Base-by-base conservation (phyloP, 2,329 filamentous ascomycete species). In the Ceratocystis harringtonii region DNA sequence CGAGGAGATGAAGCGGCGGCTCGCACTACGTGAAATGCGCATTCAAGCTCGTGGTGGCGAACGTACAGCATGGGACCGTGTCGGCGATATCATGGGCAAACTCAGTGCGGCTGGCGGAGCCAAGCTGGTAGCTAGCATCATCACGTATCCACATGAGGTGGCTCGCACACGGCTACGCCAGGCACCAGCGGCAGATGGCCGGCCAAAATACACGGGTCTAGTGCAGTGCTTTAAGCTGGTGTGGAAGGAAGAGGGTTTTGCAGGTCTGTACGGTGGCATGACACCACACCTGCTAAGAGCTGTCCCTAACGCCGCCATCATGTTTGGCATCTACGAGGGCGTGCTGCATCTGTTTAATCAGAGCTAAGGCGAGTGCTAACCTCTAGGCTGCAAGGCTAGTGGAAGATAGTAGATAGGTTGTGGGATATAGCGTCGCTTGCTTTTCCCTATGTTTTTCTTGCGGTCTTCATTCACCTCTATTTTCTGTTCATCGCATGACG, bases 131-230 rank as follows among this genome's bases (percentile, higher is more conserved):
- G 92, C 92, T 10, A 88, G 90, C 41, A 78, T 94, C 52, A 77
- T 90, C 69, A 92, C 92, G 22, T 97, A 96, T 77, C 92, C 92
- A 0, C 92, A 96, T 72, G 92, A 97, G 80, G 89, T 91, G 71
- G 87, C 91, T 0, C 83, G 92, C 68, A 96, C 92, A 17, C 81
- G 92, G 66, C 78, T 96, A 71, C 84, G 92, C 71, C 90, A 95
- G 75, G 90, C 88, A 0, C 92, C 92, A n/a, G 80, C 81, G 74
- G 81, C 83, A 70, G 62, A 64, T 10, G 87, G 87, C 2, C 79
- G 81, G 25, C 83, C 86, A 69, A 96, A 95, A 74, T 97, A 97
- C 74, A 94, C 88, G 0, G 91, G 92, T 2, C 80, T 97, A 28
- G 77, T 89, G 6, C 92, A 95, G 74, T 96, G 91, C 77, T 95